Conservation (phyloP, 352 stramenopile species). For the Globisporangium okanoganense region DNA sequence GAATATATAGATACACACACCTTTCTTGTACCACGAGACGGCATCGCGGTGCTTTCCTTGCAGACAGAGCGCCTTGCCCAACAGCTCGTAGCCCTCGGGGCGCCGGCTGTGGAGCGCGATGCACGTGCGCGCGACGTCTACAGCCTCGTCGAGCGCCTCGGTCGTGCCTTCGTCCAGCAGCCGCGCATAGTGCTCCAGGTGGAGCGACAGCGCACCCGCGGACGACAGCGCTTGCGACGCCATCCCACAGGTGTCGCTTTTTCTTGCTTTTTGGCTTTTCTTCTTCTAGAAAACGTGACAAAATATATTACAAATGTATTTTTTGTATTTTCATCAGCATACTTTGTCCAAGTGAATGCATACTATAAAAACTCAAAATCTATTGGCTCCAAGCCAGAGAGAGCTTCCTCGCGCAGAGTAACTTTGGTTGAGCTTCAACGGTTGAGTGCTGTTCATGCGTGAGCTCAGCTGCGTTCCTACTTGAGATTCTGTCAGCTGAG, state of each 20-base stretch:
- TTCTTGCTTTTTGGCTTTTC: background rate
- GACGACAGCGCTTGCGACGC: background rate
- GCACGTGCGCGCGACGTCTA: constrained; percentile 23
- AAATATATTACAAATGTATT: too few species aligned
- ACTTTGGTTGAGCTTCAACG: too few species aligned
- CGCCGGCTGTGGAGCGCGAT: constrained; percentile 21
- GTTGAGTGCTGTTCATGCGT: too few species aligned
- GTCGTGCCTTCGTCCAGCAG: constrained; percentile 23
- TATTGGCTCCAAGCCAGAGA: too few species aligned
- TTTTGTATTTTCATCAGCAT: too few species aligned
- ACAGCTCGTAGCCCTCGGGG: constrained; percentile 28
- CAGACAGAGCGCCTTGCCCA: constrained; percentile 31
- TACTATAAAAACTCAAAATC: too few species aligned
- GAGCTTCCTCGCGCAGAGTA: too few species aligned
- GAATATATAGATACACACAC: constrained; percentile 11
- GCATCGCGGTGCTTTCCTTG: constrained; percentile 32
- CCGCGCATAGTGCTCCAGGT: constrained; percentile 19
- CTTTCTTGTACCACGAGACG: constrained; percentile 48
- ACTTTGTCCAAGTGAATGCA: too few species aligned
- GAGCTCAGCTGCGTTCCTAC: too few species aligned
- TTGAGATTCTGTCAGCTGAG: too few species aligned
- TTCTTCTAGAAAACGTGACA: too few species aligned
- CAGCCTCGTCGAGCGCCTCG: constrained; percentile 23
- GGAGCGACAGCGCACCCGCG: background rate
- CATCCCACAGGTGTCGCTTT: background rate